Evolutionary conservation across 345 rosid genomes (phyloP), one percentile per base, ranked within the genome.

Genomic region (Isatis tinctoria): DNA sequence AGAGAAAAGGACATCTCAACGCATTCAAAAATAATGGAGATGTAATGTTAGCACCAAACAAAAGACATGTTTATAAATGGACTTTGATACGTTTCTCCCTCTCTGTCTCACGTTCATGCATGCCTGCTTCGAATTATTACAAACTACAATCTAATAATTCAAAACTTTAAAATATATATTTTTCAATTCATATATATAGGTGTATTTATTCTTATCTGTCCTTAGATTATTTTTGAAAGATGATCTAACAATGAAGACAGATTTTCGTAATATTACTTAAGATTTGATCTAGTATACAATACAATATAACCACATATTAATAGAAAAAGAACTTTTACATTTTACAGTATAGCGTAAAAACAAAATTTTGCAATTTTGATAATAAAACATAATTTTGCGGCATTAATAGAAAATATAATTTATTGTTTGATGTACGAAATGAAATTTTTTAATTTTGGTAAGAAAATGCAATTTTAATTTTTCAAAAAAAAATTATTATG

Each of bases 71-170:
- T 60, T 43, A 61, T 69, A 40, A 68, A 60, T 68, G 63, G 79
- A 68, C 49, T 75, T 61, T 75, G 69, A 68, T 75, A 33, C 52
- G 70, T 69, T 75, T 69, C 64, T 75, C 2, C 61, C 54, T 52
- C 69, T 40, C 74, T 63, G 79, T 75, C 74, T 68, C 74, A 52
- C 65, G 79, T 75, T 69, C 79, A 75, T 75, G 79, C 74, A 68
- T 75, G 64, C 69, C 56, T 58, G 18, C 57, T 48, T 61, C 63
- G 12, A 41, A 75, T 75, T 75, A 75, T 61, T 75, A 24, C 53
- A 32, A 51, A 30, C 54, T 67, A 32, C 63, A 30, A 18, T 67
- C 68, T 45, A 65, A 74, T 74, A 65, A 66, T 65, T 65, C 60
- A 16, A 56, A 32, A 44, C 56, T 35, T 32, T 20, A 12, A 41